Percentiles rank a stretch among this genome's conserved stretches.
Conservation (phyloP, 805 yeast species). For the Clavispora vitiphila region DNA sequence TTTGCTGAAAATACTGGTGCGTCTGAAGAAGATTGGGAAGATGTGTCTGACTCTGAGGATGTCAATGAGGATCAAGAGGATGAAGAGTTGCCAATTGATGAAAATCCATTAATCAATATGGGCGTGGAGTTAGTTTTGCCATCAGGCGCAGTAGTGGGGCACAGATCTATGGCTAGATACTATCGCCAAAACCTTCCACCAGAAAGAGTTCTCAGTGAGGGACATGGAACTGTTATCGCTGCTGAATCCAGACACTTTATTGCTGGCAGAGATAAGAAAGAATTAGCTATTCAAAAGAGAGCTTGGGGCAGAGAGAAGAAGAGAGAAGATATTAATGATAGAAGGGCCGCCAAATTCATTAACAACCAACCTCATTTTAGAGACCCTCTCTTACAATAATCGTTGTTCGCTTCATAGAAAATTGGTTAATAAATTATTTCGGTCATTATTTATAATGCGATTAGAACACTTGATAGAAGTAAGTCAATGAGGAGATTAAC, state of each 20-base stretch:
- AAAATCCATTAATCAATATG: conserved; percentile 30
- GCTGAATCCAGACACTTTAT: conserved; percentile 51
- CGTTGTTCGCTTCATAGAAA: background rate
- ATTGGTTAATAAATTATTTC: background rate
- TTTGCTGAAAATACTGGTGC: conserved; percentile 6
- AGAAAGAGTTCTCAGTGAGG: conserved; percentile 36
- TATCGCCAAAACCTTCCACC: conserved; percentile 42
- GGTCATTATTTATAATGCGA: background rate
- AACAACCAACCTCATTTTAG: conserved; percentile 76
- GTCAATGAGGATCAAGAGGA: conserved; percentile 19
- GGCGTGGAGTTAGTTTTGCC: conserved; percentile 38
- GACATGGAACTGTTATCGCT: conserved; percentile 42
- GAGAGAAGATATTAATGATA: conserved; percentile 46
- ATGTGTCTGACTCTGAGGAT: conserved; percentile 25
- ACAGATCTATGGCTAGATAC: conserved; percentile 39
- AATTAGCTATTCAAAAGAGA: conserved; percentile 43
- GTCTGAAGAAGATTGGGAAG: conserved; percentile 37
- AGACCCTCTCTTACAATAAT: conserved; percentile 35
- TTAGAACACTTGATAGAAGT: background rate
- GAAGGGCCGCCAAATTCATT: conserved; percentile 61
- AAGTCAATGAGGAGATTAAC: conserved; percentile 36
- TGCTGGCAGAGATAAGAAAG: conserved; percentile 33
- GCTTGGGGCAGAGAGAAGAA: conserved; percentile 55
- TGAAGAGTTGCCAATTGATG: conserved; percentile 21
- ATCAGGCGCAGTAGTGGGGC: conserved; percentile 40